Evolutionary conservation across 768 basidiomycete genomes (phyloP), one percentile per base, ranked within the genome.

Genomic region (Boletus subcaerulescens): DNA sequence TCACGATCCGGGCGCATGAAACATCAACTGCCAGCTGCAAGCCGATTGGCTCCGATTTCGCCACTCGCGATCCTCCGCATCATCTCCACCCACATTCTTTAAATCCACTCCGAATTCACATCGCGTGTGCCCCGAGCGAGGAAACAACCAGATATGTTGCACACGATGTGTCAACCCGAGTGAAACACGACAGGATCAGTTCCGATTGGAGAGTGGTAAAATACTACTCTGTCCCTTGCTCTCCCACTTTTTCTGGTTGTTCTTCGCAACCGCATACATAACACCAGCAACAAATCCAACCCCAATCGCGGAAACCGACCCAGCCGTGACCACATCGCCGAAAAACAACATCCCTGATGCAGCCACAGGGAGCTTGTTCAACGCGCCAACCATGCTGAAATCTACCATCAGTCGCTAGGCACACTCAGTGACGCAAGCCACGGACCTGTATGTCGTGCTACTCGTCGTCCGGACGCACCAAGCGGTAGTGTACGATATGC

Each of bases 301-400:
- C 2, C 78, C 73, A 51, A 99, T 85, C 33, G 94, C 93, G 12
- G 89, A 87, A 46, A 98, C 88, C 17, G 92, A 95, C 42, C 94
- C 91, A 48, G 87, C 67, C 9, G 92, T 97, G 43, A 92, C 87
- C 24, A 85, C 74, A 70, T 99, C 95, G 41, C 93, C 93, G 68
- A 97, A 97, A 75, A 97, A 97, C 56, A 99, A 71, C 87, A 99
- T 92, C 22, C 97, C 97, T n/a, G 94, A 97, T 14, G 93, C 95
- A 8, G 97, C 97, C 45, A 99, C 93, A 36, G 97, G 97, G 18
- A 99, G 79, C 76, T 98, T 98, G 76, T 98, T 98, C 62, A 98
- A 73, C 0, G 95, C 95, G 12, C 95, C 95, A 52, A 97, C 93
- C 95, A 98, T 98, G 61, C 89, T 93, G 60, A 50, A 44, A 45